phyloP scores from a whole-genome alignment of 2,329 filamentous ascomycete species.

The Nectriaceae sp. region DNA sequence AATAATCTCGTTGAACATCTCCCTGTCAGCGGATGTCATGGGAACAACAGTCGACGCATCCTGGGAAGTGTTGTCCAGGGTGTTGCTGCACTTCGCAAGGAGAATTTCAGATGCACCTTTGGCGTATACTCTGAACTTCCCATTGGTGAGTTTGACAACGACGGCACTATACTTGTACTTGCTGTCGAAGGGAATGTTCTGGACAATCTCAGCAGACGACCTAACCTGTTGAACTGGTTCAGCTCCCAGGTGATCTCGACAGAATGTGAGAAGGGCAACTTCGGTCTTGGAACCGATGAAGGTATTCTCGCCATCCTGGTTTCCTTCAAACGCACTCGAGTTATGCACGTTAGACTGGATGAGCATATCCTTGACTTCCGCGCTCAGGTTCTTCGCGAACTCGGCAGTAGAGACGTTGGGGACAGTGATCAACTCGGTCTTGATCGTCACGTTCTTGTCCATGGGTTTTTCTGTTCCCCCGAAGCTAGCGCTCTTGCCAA shows the following conservation, averaged over 20 bases:
- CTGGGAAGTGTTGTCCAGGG: slow-evolving; percentile 52
- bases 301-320: slow-evolving; percentile 43
- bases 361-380: slow-evolving; percentile 59
- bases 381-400: slow-evolving; percentile 22
- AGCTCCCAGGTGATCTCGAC: slow-evolving; percentile 52
- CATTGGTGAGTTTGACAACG: slow-evolving; percentile 49
- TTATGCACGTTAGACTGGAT: slow-evolving; percentile 59
- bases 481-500: slow-evolving; percentile 49
- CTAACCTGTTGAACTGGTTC: slow-evolving; percentile 47
- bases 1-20: slow-evolving; percentile 56
- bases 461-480: slow-evolving; percentile 21
- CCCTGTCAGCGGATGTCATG: slow-evolving; percentile 54
- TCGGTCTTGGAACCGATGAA: slow-evolving; percentile 61
- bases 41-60: slow-evolving; percentile 50
- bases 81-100: slow-evolving; percentile 48
- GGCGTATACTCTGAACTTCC: slow-evolving; percentile 49
- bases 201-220: slow-evolving; percentile 46
- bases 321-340: slow-evolving; percentile 58
- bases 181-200: slow-evolving; percentile 58
- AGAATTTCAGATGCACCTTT: slow-evolving; percentile 62
- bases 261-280: slow-evolving; percentile 53
- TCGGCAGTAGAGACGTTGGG: slow-evolving; percentile 31
- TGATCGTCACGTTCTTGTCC: slow-evolving; percentile 20
- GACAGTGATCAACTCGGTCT: slow-evolving; percentile 19
- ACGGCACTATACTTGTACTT: slow-evolving; percentile 58